phyloP scores from a whole-genome alignment of 2,329 filamentous ascomycete species.

The Ophiostoma perfectum region DNA sequence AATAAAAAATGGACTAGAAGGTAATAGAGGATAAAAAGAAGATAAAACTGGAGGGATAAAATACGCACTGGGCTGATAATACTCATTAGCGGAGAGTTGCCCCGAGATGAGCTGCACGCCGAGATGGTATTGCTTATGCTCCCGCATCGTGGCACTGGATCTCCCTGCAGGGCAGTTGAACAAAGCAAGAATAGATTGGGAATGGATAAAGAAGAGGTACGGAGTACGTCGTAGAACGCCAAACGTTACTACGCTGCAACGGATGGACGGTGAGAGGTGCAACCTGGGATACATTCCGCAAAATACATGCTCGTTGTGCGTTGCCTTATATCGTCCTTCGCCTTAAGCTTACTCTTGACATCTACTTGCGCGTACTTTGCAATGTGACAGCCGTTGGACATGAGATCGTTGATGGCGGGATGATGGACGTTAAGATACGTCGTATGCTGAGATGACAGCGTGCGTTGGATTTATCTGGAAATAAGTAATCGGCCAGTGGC shows the following conservation, averaged over 20 bases:
- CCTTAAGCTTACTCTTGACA: no score
- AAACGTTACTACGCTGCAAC: not conserved
- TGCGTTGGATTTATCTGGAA: not conserved
- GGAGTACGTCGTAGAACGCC: no score
- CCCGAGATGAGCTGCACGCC: constrained; percentile 2
- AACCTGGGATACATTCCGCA: not conserved
- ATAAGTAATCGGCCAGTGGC: not conserved
- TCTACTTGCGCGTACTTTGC: not conserved
- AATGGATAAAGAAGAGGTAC: not conserved
- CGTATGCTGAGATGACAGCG: not conserved
- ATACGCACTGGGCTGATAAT: no score
- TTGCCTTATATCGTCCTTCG: not conserved
- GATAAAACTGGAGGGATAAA: no score
- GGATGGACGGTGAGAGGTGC: not conserved
- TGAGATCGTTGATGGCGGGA: not conserved
- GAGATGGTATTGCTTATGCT: not conserved
- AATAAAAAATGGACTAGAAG: not conserved
- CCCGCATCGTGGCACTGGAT: not conserved
- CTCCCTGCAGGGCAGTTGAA: not conserved
- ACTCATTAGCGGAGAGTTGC: not conserved
- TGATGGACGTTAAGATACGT: not conserved
- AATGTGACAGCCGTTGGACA: not conserved
- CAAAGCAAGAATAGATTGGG: not conserved
- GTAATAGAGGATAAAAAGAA: no score
- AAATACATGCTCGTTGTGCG: not conserved